These are phyloP conservation scores for Wallacemonas collosoma DNA, from an alignment of 208 protist species.

Conservation along the genomic window DNA sequence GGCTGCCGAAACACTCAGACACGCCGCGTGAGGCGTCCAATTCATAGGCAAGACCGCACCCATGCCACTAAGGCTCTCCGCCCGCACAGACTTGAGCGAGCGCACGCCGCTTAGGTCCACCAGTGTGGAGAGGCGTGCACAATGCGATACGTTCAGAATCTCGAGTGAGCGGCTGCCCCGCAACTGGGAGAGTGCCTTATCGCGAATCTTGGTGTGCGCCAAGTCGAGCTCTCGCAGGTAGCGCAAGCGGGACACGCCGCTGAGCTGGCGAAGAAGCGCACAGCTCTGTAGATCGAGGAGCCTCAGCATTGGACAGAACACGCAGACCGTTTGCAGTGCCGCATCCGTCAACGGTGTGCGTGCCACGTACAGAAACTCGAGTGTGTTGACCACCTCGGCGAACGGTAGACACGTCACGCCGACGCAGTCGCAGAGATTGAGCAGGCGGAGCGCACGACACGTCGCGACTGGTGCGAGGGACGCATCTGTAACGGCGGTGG, in stretches of 20 bases:
- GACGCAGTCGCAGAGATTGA: slow-evolving; percentile 51
- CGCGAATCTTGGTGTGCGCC: slow-evolving; percentile 19
- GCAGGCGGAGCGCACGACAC: slow-evolving; percentile 46
- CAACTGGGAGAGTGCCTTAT: slow-evolving; percentile 8
- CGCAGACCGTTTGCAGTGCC: background rate
- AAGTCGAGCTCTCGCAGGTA: slow-evolving; percentile 32
- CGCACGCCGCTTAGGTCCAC: slow-evolving; percentile 5
- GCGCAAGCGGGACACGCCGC: slow-evolving; percentile 30
- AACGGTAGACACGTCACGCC: slow-evolving; percentile 37
- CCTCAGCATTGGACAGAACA: slow-evolving; percentile 15
- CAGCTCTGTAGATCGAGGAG: slow-evolving; percentile 62
- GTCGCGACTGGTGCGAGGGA: slow-evolving; percentile 26
- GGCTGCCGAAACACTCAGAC: background rate
- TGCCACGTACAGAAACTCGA: slow-evolving; percentile 50
- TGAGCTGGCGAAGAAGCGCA: slow-evolving; percentile 34
- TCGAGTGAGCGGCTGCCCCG: slow-evolving; percentile 18
- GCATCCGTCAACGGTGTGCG: slow-evolving; percentile 47
- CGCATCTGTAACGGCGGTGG: slow-evolving; percentile 38
- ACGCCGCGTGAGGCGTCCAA: background rate
- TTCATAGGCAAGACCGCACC: background rate
- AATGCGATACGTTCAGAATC: slow-evolving; percentile 24
- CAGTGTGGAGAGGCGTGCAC: slow-evolving; percentile 22
- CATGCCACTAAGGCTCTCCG: background rate
- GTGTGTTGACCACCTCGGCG: slow-evolving; percentile 26
- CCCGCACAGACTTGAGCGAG: slow-evolving; percentile 13